Evolutionary conservation across 1,284 basidiomycete genomes (phyloP).

Genomic region (Flammula alnicola): DNA sequence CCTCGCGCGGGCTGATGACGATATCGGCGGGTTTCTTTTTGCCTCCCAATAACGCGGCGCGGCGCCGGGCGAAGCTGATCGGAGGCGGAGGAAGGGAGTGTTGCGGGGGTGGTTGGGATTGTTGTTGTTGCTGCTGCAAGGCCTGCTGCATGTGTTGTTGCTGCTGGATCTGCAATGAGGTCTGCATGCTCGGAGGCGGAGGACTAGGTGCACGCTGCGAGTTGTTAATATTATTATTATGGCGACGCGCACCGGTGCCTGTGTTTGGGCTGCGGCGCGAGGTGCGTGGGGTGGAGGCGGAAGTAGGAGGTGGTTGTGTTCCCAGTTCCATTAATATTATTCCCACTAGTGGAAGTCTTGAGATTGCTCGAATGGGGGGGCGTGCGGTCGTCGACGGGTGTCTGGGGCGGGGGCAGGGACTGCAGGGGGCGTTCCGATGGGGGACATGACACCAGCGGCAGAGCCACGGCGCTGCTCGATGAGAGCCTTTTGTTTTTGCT

Average conservation of each 20-base stretch:
- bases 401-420: constrained; percentile 24
- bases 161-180: constrained; percentile 7
- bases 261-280: constrained; percentile 46
- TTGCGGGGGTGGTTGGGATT: constrained; percentile 24
- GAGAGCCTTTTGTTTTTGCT: constrained; percentile 71
- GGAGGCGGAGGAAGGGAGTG: constrained; percentile 63
- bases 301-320: constrained; percentile 7
- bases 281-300: constrained; percentile 13
- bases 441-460: constrained; percentile 46
- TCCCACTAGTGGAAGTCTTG: constrained; percentile 1
- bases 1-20: constrained; percentile 69
- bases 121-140: constrained; percentile 20
- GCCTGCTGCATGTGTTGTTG: constrained; percentile 29
- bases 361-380: constrained; percentile 8
- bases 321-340: not conserved
- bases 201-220: constrained; percentile 16
- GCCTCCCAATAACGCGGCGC: constrained; percentile 61
- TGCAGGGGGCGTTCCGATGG: no score
- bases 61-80: constrained; percentile 74
- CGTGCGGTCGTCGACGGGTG: constrained; percentile 29
- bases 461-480: constrained; percentile 71
- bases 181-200: constrained; percentile 1
- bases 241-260: constrained; percentile 31
- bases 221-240: no score
- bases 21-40: constrained; percentile 80